Conservation (phyloP, 768 basidiomycete genomes). For the Lactarius quietus region DNA sequence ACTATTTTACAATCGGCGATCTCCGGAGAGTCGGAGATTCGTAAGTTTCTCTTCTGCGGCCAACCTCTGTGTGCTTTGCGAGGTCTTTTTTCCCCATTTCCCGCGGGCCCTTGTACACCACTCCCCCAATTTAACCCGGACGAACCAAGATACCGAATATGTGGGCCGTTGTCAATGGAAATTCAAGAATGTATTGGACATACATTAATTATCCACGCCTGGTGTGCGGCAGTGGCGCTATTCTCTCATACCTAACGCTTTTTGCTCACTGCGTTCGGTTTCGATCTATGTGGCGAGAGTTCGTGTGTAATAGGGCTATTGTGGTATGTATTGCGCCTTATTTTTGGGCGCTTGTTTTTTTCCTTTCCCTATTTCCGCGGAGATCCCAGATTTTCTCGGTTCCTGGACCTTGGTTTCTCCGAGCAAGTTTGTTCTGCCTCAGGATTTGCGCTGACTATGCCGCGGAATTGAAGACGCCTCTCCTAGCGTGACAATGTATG, state of each 20-base stretch:
- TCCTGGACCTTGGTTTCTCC: not conserved
- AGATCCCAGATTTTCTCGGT: not conserved
- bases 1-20: not conserved
- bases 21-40: no score
- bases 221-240: not conserved
- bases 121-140: not conserved
- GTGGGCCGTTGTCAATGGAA: not conserved
- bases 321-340: not conserved
- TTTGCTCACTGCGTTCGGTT: not conserved
- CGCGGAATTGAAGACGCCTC: not conserved
- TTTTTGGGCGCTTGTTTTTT: not conserved
- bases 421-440: not conserved
- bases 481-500: not conserved
- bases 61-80: no score
- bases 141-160: not conserved
- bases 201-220: not conserved
- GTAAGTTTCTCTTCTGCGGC: no score
- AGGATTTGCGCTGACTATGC: not conserved
- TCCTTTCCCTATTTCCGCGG: not conserved
- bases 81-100: not conserved
- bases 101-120: not conserved
- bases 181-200: not conserved
- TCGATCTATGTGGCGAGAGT: not conserved
- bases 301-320: not conserved
- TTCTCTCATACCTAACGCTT: not conserved